Percentiles rank a stretch among this genome's conserved stretches.
These are phyloP conservation scores for Crataegus laevigata DNA, from an alignment of 306 rosid genomes.

Conservation along the genomic window DNA sequence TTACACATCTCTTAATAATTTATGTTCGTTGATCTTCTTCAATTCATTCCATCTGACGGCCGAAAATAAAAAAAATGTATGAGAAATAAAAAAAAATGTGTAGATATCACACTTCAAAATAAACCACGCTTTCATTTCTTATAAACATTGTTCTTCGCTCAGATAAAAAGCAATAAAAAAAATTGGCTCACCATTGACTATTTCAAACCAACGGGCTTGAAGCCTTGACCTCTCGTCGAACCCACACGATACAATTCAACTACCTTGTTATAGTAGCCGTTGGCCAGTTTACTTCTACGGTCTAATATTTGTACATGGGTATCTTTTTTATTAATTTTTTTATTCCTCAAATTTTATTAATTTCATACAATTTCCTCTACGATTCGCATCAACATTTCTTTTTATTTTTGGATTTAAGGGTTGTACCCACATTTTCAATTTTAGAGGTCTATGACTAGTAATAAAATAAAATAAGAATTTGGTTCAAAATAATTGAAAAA, in stretches of 20 bases:
- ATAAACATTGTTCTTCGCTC: background rate
- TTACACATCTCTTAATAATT: too few relatives aligned
- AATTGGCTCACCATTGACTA: background rate
- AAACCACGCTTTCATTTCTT: background rate
- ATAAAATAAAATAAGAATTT: background rate
- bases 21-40: too few relatives aligned
- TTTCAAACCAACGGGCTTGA: background rate
- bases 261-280: background rate
- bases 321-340: background rate
- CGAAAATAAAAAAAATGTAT: too few relatives aligned
- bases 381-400: background rate
- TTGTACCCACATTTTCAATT: background rate
- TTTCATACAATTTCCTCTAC: background rate
- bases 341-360: background rate
- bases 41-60: too few relatives aligned
- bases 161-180: background rate
- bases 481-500: background rate
- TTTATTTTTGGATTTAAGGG: background rate
- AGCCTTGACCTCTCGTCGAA: background rate
- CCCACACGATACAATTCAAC: background rate
- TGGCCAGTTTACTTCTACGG: background rate
- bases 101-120: too few relatives aligned
- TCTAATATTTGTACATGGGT: background rate
- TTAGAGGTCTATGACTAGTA: background rate
- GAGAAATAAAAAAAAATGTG: too few relatives aligned